Conservation (phyloP, 257 asterid genomes). For the Nicotiana paniculata region DNA sequence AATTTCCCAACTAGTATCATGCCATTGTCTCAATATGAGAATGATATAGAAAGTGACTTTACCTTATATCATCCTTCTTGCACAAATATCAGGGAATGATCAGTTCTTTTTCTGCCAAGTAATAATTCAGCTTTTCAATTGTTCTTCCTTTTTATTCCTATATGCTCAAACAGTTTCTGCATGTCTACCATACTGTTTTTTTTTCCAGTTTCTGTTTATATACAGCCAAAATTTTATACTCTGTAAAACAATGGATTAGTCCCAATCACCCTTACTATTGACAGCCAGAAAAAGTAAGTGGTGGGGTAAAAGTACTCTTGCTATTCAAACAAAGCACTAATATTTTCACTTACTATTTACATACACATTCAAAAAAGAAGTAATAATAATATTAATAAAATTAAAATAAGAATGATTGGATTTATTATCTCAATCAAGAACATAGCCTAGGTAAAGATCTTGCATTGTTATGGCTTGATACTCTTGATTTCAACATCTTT, state of each 20-base stretch:
- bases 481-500: constrained; percentile 64
- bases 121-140: neutral
- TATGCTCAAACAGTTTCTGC: constrained; percentile 15
- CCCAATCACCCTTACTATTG: neutral
- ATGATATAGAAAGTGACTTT: constrained; percentile 27
- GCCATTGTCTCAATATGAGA: constrained; percentile 28
- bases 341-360: constrained; percentile 28
- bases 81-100: constrained; percentile 26
- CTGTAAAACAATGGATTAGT: constrained; percentile 1
- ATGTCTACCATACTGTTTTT: constrained; percentile 1
- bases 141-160: constrained; percentile 2
- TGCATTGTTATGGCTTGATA: constrained; percentile 35
- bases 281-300: neutral
- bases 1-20: constrained; percentile 14
- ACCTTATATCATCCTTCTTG: constrained; percentile 11
- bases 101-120: neutral
- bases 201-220: constrained; percentile 6
- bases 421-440: constrained; percentile 41
- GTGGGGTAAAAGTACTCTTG: neutral
- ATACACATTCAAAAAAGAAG: constrained; percentile 12
- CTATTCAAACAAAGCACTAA: neutral
- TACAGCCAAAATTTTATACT: constrained; percentile 23
- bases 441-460: constrained; percentile 70
- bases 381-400: neutral
- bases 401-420: neutral